Conservation (phyloP, 106 monocot genomes). For the Triglochin maritima region DNA sequence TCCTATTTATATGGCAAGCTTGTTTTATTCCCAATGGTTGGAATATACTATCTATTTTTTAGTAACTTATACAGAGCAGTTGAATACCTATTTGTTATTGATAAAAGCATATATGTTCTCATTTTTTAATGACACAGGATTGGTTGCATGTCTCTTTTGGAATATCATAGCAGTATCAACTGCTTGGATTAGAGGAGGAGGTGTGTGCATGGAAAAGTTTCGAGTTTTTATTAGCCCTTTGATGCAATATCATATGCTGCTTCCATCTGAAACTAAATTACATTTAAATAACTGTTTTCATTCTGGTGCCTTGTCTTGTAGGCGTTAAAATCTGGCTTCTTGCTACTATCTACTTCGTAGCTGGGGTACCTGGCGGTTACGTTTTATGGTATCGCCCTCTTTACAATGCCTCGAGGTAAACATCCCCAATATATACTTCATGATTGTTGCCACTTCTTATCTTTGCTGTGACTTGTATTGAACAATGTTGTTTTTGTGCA, state of each 20-base stretch:
- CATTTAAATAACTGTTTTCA: background rate
- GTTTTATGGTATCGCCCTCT: constrained; percentile 94
- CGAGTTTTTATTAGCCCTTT: background rate
- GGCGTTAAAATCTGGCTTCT: constrained; percentile 92
- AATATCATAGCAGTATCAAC: constrained; percentile 65
- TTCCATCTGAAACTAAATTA: background rate
- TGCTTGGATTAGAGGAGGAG: constrained; percentile 79
- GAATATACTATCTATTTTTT: too few species aligned
- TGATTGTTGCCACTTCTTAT: background rate
- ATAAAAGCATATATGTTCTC: background rate
- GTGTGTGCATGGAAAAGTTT: constrained; percentile 8
- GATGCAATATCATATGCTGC: background rate
- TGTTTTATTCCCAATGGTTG: too few species aligned
- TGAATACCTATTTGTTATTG: too few species aligned
- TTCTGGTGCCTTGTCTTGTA: constrained; percentile 9
- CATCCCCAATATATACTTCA: background rate
- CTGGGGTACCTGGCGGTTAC: constrained; percentile 81
- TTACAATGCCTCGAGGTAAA: constrained; percentile 85
- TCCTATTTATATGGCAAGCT: too few species aligned
- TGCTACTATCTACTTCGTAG: constrained; percentile 75
- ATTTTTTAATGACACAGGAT: constrained; percentile 31
- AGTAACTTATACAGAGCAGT: too few species aligned
- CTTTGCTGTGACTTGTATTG: background rate
- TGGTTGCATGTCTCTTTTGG: constrained; percentile 65
- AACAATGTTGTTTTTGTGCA: background rate